Evolutionary conservation across 768 basidiomycete genomes (phyloP).

Genomic region (Leccinum imitatum): DNA sequence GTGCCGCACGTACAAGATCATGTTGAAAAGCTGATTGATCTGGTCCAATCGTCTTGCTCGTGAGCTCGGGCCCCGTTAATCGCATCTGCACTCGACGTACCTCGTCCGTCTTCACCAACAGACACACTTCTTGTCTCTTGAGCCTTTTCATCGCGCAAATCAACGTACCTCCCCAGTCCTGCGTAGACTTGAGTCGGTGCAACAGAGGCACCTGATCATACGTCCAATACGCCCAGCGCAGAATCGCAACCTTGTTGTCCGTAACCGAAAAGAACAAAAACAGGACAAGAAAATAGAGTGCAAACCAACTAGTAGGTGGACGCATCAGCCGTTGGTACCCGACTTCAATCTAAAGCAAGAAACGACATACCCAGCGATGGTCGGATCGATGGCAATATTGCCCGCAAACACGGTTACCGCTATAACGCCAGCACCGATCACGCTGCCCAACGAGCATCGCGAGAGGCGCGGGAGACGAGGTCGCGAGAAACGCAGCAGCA

Average conservation of each 20-base stretch:
- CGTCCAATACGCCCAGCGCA: conserved; percentile 58
- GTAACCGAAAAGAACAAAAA: conserved; percentile 46
- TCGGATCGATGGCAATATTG: conserved; percentile 57
- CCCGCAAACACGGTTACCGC: conserved; percentile 50
- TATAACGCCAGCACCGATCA: conserved; percentile 44
- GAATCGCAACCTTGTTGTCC: conserved; percentile 53
- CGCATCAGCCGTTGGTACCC: not conserved
- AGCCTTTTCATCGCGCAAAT: conserved; percentile 45
- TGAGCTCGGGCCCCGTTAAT: not conserved
- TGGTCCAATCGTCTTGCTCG: conserved; percentile 23
- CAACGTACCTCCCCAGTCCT: conserved; percentile 43
- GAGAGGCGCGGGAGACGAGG: conserved; percentile 50
- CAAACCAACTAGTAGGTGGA: conserved; percentile 53
- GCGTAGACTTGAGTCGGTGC: conserved; percentile 40
- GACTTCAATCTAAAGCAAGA: not conserved
- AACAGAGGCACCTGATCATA: conserved; percentile 59
- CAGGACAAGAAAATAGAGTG: conserved; percentile 57
- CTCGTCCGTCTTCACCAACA: conserved; percentile 66
- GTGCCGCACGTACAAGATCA: conserved; percentile 61
- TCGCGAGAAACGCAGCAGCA: conserved; percentile 65
- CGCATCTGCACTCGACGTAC: conserved; percentile 32
- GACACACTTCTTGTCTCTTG: conserved; percentile 54
- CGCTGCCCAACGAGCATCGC: conserved; percentile 39
- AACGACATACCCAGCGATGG: conserved; percentile 49
- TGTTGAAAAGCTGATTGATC: conserved; percentile 66